Conservation (phyloP, 768 basidiomycete species). For the Russula earlei region DNA sequence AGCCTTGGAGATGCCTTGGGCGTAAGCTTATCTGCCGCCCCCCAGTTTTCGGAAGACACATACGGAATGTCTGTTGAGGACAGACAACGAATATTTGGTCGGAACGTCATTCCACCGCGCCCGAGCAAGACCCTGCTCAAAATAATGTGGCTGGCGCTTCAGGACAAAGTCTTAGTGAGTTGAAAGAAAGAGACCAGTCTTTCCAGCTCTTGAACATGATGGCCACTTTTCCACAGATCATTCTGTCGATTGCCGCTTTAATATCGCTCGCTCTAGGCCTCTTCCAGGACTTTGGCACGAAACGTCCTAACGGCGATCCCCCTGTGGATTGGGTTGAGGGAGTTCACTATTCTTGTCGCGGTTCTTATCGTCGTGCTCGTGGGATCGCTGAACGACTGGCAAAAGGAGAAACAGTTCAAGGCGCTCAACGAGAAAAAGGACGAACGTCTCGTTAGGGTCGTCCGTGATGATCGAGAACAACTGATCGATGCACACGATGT, state of each 20-base stretch:
- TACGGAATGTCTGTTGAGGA: constrained; percentile 33
- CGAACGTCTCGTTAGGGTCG: constrained; percentile 79
- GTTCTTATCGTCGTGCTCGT: constrained; percentile 76
- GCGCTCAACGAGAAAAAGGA: constrained; percentile 91
- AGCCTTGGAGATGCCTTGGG: constrained; percentile 5
- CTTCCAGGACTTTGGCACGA: constrained; percentile 84
- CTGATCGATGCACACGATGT: constrained; percentile 51
- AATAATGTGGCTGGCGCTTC: constrained; percentile 54
- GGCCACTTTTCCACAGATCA: constrained; percentile 49
- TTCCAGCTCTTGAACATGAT: constrained; percentile 22
- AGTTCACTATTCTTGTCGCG: constrained; percentile 70
- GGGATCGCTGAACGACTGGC: constrained; percentile 95
- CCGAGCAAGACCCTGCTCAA: constrained; percentile 39
- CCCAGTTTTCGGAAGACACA: constrained; percentile 9
- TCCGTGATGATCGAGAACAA: constrained; percentile 24
- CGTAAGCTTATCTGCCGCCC: background rate
- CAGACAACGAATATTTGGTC: constrained; percentile 41
- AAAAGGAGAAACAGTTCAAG: constrained; percentile 95
- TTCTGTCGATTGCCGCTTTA: constrained; percentile 86
- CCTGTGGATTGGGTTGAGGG: constrained; percentile 97
- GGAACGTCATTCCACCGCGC: constrained; percentile 40
- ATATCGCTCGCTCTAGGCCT: constrained; percentile 90
- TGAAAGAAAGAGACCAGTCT: background rate
- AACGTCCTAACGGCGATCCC: constrained; percentile 48
- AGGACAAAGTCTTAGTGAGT: constrained; percentile 56